Percentiles rank a stretch among this genome's conserved stretches.
phyloP scores from a whole-genome alignment of 768 basidiomycete genomes.

The Naganishia kalamii region DNA sequence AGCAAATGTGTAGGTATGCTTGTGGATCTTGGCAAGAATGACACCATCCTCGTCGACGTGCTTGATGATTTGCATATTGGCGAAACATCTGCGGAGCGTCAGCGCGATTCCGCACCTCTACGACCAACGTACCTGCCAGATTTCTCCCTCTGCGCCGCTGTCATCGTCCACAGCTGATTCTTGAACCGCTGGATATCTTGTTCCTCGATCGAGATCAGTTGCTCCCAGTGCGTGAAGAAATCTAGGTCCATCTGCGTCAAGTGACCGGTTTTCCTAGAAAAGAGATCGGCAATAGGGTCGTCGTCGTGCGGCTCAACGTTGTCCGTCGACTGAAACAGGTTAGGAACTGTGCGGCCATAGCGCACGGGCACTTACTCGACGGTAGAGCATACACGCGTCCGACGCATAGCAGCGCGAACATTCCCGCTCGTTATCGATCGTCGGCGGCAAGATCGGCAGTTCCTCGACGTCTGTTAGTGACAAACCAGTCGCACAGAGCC shows the following conservation, averaged over 20 bases:
- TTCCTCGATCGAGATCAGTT: constrained; percentile 75
- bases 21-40: constrained; percentile 63
- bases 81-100: constrained; percentile 59
- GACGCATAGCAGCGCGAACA: constrained; percentile 76
- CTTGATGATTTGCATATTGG: constrained; percentile 64
- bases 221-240: constrained; percentile 91
- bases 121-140: constrained; percentile 56
- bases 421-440: constrained; percentile 70
- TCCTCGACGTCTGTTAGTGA: constrained; percentile 18
- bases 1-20: constrained; percentile 68
- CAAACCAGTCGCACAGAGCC: background rate
- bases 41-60: constrained; percentile 39
- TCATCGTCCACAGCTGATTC: constrained; percentile 90
- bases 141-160: constrained; percentile 67
- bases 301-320: constrained; percentile 52
- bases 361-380: constrained; percentile 56
- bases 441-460: constrained; percentile 67
- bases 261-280: constrained; percentile 71
- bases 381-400: constrained; percentile 89
- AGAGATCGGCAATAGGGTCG: constrained; percentile 54
- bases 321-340: constrained; percentile 58
- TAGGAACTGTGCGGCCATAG: background rate
- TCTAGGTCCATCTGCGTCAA: constrained; percentile 59
- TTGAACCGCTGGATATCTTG: constrained; percentile 74
- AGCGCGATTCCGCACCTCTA: too few species aligned